phyloP scores from a whole-genome alignment of 176 grass and related monocot species.

The Tillandsia fasciculata region DNA sequence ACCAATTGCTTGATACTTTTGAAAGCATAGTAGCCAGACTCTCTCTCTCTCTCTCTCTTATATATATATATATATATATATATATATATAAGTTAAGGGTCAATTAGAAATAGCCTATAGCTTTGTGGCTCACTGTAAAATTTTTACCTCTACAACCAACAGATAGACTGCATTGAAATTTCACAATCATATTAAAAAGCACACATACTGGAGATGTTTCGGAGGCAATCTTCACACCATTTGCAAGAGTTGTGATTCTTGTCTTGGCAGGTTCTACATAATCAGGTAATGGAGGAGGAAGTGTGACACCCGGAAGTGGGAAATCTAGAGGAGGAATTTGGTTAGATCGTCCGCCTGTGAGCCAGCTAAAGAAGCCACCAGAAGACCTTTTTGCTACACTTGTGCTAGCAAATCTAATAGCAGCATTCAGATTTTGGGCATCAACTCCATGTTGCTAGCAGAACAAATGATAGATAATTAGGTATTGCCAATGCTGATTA shows the following conservation, averaged over 20 bases:
- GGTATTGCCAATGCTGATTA: conserved; percentile 2
- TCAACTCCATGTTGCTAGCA: conserved; percentile 27
- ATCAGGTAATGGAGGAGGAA: conserved; percentile 61
- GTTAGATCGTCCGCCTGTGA: conserved; percentile 59
- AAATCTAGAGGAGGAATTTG: conserved; percentile 65
- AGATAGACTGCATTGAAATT: background rate
- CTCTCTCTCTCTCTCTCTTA: no score
- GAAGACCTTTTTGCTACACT: conserved; percentile 48
- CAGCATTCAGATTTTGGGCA: conserved; percentile 34
- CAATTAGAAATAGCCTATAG: no score
- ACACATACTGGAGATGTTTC: conserved; percentile 62
- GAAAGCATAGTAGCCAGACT: no score
- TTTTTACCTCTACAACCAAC: no score
- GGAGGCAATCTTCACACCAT: conserved; percentile 80
- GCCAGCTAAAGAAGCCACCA: conserved; percentile 62
- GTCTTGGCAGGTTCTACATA: conserved; percentile 53
- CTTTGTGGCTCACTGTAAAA: no score
- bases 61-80: no score
- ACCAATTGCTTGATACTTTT: no score
- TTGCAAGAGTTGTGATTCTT: conserved; percentile 63
- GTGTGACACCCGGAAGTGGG: conserved; percentile 50
- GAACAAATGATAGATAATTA: conserved; percentile 9
- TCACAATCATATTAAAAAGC: conserved; percentile 1
- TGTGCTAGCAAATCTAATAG: conserved; percentile 53
- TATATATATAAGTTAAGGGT: no score